Evolutionary conservation across 129 eudicot species (phyloP), one percentile per base, ranked within the genome.

Genomic region (Flaveria bidentis): DNA sequence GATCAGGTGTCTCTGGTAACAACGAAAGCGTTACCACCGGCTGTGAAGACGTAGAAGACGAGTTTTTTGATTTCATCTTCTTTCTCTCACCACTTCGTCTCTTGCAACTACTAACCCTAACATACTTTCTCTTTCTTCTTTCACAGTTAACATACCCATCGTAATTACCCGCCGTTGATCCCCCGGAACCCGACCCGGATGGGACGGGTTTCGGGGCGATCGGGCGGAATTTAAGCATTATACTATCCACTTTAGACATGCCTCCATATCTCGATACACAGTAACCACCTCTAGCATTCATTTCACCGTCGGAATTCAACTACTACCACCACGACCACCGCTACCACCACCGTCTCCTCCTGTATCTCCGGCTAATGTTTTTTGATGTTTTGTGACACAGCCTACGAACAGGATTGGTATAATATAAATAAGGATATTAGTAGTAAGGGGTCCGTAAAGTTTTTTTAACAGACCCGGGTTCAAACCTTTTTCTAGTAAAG

Each of bases 151-250:
- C 84, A 14, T 80, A 74, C 41, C 63, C 67, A 13, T 28, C 73
- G 2, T 72, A 72, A 65, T 65, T 63, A 30, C 46, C 75, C 14
- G 78, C 83, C 46, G 80, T 73, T 36, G 72, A 6, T 3, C 22
- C 10, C 1, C 67, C 67, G 2, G 85, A 80, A 18, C 76, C 82
- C 7, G 84, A 78, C 1, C 84, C 83, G 12, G 76, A 77, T 5
- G 77, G 14, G 2, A 76, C 86, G 11, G 98, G 98, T 64, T 93
- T 93, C 6, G 98, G 98, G 0, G 97, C 98, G 44, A 93, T 93
- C 13, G 97, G 98, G 50, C 98, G 69, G 68, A 69, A 93, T 61
- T 76, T 86, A 1, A 85, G 83, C 98, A 93, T 90, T 77, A 93
- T 88, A 58, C 76, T 77, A 7, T 93, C 87, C 42, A 93, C 76